Evolutionary conservation across 1,284 basidiomycete genomes (phyloP).

Genomic region (Inonotus obliquus): DNA sequence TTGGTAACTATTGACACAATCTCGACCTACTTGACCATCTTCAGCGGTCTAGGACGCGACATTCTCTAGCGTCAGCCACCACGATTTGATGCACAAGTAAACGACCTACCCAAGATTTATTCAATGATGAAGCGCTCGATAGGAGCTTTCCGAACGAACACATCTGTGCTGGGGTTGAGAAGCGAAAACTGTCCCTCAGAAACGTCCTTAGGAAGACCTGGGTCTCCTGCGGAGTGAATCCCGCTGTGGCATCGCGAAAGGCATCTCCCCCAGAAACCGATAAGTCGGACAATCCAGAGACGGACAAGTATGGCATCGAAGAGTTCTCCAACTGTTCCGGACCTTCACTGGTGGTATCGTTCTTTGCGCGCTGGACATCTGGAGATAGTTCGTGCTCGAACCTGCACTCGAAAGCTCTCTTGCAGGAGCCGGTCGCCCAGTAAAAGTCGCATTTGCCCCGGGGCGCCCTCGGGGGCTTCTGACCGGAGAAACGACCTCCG

Average conservation of each 20-base stretch:
- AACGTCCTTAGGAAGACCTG: conserved; percentile 47
- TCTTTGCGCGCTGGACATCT: conserved; percentile 9
- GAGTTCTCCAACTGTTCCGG: background rate
- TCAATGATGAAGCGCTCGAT: conserved; percentile 42
- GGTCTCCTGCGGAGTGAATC: conserved; percentile 42
- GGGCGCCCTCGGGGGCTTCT: conserved; percentile 29
- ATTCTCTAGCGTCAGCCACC: background rate
- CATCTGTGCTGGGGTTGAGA: conserved; percentile 36
- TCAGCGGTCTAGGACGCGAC: conserved; percentile 37
- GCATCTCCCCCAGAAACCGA: conserved; percentile 32
- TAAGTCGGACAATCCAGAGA: conserved; percentile 42
- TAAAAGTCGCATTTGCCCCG: conserved; percentile 44
- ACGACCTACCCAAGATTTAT: conserved; percentile 46
- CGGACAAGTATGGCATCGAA: conserved; percentile 37
- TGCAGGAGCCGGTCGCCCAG: conserved; percentile 49
- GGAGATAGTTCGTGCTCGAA: conserved; percentile 36
- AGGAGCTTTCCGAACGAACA: conserved; percentile 47
- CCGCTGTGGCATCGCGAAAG: conserved; percentile 29
- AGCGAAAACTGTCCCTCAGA: conserved; percentile 40
- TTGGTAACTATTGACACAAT: background rate
- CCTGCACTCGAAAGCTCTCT: conserved; percentile 42
- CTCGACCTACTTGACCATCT: conserved; percentile 44
- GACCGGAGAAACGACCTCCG: conserved; percentile 12
- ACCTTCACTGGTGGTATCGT: background rate
- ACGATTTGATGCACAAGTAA: background rate